Evolutionary conservation across 345 rosid species (phyloP).

Genomic region (Aurinia saxatilis): DNA sequence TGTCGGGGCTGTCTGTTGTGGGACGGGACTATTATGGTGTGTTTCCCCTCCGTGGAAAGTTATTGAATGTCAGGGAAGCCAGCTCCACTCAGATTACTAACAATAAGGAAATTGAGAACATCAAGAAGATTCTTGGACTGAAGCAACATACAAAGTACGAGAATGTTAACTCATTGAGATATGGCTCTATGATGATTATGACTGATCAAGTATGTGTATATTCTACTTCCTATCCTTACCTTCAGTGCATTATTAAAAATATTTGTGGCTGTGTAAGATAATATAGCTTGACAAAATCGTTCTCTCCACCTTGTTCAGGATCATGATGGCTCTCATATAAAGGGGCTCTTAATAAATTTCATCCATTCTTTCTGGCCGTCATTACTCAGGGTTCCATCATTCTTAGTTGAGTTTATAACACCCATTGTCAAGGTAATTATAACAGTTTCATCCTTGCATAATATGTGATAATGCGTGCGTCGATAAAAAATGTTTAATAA

Average conservation of each 20-base stretch:
- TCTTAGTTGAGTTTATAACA: constrained; percentile 89
- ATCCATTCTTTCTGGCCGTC: constrained; percentile 98
- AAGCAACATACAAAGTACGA: constrained; percentile 70
- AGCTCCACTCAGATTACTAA: constrained; percentile 69
- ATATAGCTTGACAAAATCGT: not conserved
- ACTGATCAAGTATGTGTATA: constrained; percentile 70
- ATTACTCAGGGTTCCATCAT: constrained; percentile 71
- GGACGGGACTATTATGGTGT: constrained; percentile 74
- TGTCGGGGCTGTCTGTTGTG: constrained; percentile 65
- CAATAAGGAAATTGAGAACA: constrained; percentile 72
- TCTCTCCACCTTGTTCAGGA: constrained; percentile 50
- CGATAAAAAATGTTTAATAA: not conserved
- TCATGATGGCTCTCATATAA: constrained; percentile 96
- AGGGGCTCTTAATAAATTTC: constrained; percentile 87
- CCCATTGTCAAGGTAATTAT: constrained; percentile 85
- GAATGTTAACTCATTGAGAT: constrained; percentile 83
- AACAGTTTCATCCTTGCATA: not conserved
- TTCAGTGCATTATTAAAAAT: not conserved
- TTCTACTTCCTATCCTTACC: not conserved
- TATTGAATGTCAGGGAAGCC: constrained; percentile 96
- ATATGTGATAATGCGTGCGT: not conserved
- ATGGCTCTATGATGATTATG: constrained; percentile 98
- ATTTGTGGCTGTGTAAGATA: not conserved
- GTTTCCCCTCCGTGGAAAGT: constrained; percentile 88
- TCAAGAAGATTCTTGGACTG: constrained; percentile 92